These are phyloP conservation scores for Porpolomopsis calyptriformis DNA, from an alignment of 768 basidiomycete species.

Conservation along the genomic window DNA sequence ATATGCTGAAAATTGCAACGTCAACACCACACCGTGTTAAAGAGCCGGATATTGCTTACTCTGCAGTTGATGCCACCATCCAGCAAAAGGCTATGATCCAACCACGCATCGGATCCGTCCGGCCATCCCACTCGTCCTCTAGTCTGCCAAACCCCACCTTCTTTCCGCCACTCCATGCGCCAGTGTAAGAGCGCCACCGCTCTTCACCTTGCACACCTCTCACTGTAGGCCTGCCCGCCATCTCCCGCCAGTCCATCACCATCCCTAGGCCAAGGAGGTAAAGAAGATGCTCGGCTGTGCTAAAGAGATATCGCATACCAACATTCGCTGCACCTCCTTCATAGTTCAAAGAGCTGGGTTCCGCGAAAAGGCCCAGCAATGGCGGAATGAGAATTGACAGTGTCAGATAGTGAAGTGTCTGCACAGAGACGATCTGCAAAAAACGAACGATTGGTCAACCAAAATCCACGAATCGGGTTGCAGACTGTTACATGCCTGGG, in stretches of 20 bases:
- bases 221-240: constrained; percentile 78
- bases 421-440: constrained; percentile 79
- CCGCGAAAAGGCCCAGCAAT: constrained; percentile 63
- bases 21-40: neutral
- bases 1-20: constrained; percentile 33
- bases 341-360: constrained; percentile 54
- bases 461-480: neutral
- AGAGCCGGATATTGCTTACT: constrained; percentile 49
- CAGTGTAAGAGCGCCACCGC: constrained; percentile 54
- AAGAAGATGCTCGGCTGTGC: neutral
- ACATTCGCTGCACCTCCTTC: constrained; percentile 76
- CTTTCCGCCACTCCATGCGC: constrained; percentile 75
- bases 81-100: constrained; percentile 89
- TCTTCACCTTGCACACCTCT: constrained; percentile 52
- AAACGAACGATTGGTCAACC: neutral
- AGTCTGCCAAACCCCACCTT: constrained; percentile 53
- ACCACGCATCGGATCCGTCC: constrained; percentile 67
- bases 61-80: constrained; percentile 69
- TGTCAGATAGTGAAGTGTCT: constrained; percentile 88
- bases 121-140: constrained; percentile 51
- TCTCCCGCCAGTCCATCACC: constrained; percentile 97
- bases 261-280: constrained; percentile 40
- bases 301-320: constrained; percentile 27
- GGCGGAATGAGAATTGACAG: constrained; percentile 77
- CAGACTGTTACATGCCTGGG: constrained; percentile 46